Conservation (phyloP, 2,329 filamentous ascomycete species). For the Trichoderma sp. region DNA sequence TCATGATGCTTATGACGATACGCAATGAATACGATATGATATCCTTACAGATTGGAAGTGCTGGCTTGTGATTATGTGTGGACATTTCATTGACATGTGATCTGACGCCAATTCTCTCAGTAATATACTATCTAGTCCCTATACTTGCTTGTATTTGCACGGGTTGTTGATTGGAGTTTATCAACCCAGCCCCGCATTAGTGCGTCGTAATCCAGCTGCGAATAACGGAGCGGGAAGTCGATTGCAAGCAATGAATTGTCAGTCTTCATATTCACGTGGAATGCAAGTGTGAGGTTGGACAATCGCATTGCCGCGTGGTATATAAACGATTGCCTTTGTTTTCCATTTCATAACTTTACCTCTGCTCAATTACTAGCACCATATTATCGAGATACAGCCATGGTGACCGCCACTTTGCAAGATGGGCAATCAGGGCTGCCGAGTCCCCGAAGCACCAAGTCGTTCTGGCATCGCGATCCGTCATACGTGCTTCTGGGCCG, state of each 20-base stretch:
- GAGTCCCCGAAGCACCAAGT: constrained; percentile 55
- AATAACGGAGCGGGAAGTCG: background rate
- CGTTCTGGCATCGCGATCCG: constrained; percentile 72
- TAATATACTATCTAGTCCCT: background rate
- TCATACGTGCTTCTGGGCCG: constrained; percentile 64
- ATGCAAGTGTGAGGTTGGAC: background rate
- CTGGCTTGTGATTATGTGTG: background rate
- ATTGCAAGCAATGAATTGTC: background rate
- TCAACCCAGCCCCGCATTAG: background rate
- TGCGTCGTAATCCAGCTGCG: background rate
- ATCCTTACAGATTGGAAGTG: background rate
- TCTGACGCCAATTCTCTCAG: no score
- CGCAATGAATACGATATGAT: constrained; percentile 30
- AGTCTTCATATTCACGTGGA: background rate
- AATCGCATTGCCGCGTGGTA: background rate
- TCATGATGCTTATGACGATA: constrained; percentile 34
- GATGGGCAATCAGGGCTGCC: constrained; percentile 54
- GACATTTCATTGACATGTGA: background rate
- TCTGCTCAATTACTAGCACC: background rate
- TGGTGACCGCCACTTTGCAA: constrained; percentile 32
- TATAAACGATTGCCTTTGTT: background rate
- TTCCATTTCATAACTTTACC: background rate
- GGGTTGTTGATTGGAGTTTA: background rate
- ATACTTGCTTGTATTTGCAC: background rate
- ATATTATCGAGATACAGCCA: constrained; percentile 21